Base-by-base conservation (phyloP, 2,329 filamentous ascomycete species). In the Penicillium sp. region DNA sequence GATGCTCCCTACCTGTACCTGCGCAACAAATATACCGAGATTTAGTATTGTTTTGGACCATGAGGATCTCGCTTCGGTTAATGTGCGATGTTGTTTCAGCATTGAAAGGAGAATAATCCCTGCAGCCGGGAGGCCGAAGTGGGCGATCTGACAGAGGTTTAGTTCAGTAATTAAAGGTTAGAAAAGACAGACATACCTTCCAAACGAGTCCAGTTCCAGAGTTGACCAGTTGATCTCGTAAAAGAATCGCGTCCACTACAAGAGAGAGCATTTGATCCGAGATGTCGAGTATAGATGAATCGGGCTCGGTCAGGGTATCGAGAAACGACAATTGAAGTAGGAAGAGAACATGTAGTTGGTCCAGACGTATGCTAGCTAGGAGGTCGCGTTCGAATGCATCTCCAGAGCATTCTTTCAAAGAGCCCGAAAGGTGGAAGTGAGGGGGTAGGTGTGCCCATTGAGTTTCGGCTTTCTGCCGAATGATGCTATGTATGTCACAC, bases 31-130 rank as follows among this genome's bases (percentile, higher is more conserved):
- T 2, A 68, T 61, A 13, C 59, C 65, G 13, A 68, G 52, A 29
- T 68, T 61, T 31, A 63, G 65, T 1, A 69, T 53, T 12, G 47
- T 51, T 25, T 55, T 9, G 58, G 56, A 46, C 63, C 60, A 21
- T 56, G 60, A 9, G 46, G 15, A 60, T 50, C 16, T 50, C 48
- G 7, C 46, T 18, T 55, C 46, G 21, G 31, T 51, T 39, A 40
- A 46, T 47, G 6, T 57, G 31, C 18, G 56, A 47, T 60, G 54
- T 40, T 62, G 64, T 25, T 64, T 62, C 1, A 70, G 54, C 25
- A 70, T 52, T 12, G 68, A 64, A 1, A 69, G 61, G 7, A 68
- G 65, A 12, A 70, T 55, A 1, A 69, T 68, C 9, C 65, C 67
- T 7, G 64, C 65, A 1, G 65, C 66, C 8, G 68, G 68, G 10